Evolutionary conservation across 768 basidiomycete genomes (phyloP), one percentile per base, ranked within the genome.

Genomic region (Trametes coccinea): DNA sequence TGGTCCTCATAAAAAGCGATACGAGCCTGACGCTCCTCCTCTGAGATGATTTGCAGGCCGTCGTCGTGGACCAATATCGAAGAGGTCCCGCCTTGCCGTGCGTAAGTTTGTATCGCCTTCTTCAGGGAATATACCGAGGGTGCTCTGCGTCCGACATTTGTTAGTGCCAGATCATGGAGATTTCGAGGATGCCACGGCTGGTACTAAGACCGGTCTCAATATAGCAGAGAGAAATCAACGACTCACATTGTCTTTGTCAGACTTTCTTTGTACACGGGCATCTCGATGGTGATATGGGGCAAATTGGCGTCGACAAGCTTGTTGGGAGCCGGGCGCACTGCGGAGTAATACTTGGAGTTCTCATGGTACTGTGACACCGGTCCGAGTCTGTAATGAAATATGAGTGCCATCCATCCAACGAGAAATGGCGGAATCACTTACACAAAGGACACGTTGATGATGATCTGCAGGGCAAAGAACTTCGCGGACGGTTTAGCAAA

Each of bases 261-360:
- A 66, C 85, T 89, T 70, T 93, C 91, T 69, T 93, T 95, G 75
- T 95, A 95, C 4, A 94, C 93, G 0, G 93, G 93, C 76, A 95
- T 80, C 74, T 94, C 86, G 51, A 94, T 78, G 0, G 89, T 89
- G 13, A 92, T 79, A 68, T 92, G 90, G 1, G 90, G 91, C 3
- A 92, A 78, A 55, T 76, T 79, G 1, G 78, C 66, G 70, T 90
- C 89, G 59, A 90, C 77, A 14, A 82, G 84, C 55, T 82, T 80
- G 72, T 87, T 88, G 0, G 84, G 73, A 29, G 77, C 79, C 0
- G 90, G 88, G 45, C 78, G 79, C 53, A 81, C 73, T 9, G 90
- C 89, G 11, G 90, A 92, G 70, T 91, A 95, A 73, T 89, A 95
- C 41, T 81, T 82, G 0, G 91, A 92, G 71, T 94, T 94, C 67